Base-by-base conservation (phyloP, 78 protist genomes). In the Diacronema lutheri region DNA sequence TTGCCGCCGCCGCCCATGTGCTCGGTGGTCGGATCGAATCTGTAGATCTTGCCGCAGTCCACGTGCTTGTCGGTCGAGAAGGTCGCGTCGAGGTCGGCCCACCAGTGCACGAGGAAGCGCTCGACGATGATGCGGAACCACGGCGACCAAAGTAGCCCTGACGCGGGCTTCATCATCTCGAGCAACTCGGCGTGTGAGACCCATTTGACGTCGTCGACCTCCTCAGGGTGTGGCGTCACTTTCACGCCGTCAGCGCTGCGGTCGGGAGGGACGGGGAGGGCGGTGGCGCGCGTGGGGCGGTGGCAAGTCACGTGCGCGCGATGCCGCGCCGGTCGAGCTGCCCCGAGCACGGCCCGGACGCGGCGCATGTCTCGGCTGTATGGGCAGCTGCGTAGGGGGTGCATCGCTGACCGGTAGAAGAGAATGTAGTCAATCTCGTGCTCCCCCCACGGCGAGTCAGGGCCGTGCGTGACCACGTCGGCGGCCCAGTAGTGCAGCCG, bases 371-470 rank as follows among this genome's bases (percentile, higher is more conserved):
- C n/a, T n/a, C n/a, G n/a, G n/a, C n/a, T n/a, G n/a, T n/a, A n/a
- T n/a, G n/a, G n/a, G n/a, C n/a, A n/a, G n/a, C n/a, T n/a, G n/a
- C n/a, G n/a, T n/a, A n/a, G n/a, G n/a, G n/a, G n/a, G 16, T 25
- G 19, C 16, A 23, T 11, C 62, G n/a, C 33, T 9, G 62, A 35
- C 72, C 35, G 85, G 35, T 16, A 0, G 25, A 86, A 10, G 35
- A 86, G 71, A 56, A 86, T 57, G 79, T 86, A 86, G 64, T 86
- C 89, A 44, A 86, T 50, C 77, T 94, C 95, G 55, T 94, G 93
- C 88, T 94, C 95, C 20, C 95, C 94, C 94, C 95, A 93, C 37
- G 55, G 55, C 26, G 83, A 64, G 29, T 76, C 88, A 3, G 86
- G 50, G 55, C 76, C 76, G 55, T 56, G 68, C 9, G 68, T 79